Evolutionary conservation across 2,329 filamentous ascomycete genomes (phyloP).

Genomic region (Trichoderma sp.): DNA sequence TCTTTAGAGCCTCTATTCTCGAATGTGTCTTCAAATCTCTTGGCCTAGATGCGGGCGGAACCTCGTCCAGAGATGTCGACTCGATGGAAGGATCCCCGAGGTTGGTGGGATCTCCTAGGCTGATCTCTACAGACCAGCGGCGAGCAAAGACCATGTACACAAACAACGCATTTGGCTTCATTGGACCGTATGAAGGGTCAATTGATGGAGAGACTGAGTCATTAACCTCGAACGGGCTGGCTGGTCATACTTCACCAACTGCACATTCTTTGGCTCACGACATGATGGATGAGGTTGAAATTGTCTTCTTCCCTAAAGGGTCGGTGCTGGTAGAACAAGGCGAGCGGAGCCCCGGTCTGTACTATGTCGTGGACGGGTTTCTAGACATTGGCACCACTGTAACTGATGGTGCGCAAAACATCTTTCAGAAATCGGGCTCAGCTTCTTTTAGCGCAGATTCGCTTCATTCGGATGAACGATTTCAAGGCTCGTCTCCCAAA

Average conservation of each 20-base stretch:
- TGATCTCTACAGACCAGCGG: constrained; percentile 79
- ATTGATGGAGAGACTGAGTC: constrained; percentile 85
- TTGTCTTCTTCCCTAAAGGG: constrained; percentile 94
- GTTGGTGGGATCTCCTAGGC: constrained; percentile 63
- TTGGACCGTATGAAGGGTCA: constrained; percentile 74
- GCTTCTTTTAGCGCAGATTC: constrained; percentile 24
- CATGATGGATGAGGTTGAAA: constrained; percentile 88
- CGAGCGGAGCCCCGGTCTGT: constrained; percentile 91
- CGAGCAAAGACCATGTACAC: constrained; percentile 73
- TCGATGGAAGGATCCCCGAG: constrained; percentile 85
- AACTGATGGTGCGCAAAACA: constrained; percentile 33
- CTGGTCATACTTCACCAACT: constrained; percentile 59
- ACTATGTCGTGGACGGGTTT: constrained; percentile 97
- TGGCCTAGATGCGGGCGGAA: constrained; percentile 69
- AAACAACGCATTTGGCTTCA: constrained; percentile 80
- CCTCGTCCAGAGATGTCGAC: constrained; percentile 62
- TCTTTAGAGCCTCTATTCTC: constrained; percentile 86
- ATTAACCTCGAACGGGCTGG: constrained; percentile 66
- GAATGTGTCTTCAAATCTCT: constrained; percentile 96
- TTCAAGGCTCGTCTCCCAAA: constrained; percentile 26
- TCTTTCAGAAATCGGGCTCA: constrained; percentile 31
- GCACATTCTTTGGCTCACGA: constrained; percentile 69
- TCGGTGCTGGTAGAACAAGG: constrained; percentile 95
- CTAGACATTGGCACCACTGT: constrained; percentile 83
- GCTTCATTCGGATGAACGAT: constrained; percentile 10